Conservation (phyloP, 2,329 filamentous ascomycete genomes). For the Penicillium sp. region DNA sequence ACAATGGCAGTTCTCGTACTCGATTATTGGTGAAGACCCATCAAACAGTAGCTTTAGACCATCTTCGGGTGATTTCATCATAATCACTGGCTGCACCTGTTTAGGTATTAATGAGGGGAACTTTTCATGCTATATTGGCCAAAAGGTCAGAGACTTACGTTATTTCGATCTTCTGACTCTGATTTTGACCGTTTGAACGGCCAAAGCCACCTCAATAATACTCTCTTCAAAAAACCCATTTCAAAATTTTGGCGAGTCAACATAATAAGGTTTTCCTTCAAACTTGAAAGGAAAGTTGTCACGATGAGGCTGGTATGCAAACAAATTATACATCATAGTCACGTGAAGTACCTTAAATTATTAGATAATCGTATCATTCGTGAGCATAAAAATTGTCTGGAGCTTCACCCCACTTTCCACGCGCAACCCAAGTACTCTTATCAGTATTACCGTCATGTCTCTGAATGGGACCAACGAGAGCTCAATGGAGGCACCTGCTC, state of each 20-base stretch:
- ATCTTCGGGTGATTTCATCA: neutral
- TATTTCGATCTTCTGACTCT: neutral
- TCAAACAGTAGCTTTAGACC: constrained; percentile 12
- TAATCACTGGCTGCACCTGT: neutral
- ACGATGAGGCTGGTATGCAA: neutral
- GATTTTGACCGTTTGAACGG: neutral
- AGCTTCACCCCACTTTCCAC: neutral
- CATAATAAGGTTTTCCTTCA: neutral
- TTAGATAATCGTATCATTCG: neutral
- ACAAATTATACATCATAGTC: constrained; percentile 1
- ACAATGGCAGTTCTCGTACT: constrained; percentile 8
- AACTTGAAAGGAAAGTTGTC: neutral
- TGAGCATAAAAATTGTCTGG: constrained; percentile 1
- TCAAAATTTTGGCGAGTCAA: neutral
- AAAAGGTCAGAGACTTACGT: neutral
- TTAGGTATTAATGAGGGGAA: neutral
- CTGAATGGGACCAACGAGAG: neutral
- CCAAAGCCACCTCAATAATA: neutral
- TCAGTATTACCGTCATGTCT: neutral
- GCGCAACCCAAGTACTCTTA: neutral
- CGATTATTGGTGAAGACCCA: neutral
- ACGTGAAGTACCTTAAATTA: neutral
- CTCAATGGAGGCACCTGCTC: neutral
- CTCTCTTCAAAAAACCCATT: neutral
- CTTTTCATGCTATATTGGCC: neutral